These are phyloP conservation scores for Amanita molliuscula DNA, from an alignment of 768 basidiomycete genomes.

Conservation along the genomic window DNA sequence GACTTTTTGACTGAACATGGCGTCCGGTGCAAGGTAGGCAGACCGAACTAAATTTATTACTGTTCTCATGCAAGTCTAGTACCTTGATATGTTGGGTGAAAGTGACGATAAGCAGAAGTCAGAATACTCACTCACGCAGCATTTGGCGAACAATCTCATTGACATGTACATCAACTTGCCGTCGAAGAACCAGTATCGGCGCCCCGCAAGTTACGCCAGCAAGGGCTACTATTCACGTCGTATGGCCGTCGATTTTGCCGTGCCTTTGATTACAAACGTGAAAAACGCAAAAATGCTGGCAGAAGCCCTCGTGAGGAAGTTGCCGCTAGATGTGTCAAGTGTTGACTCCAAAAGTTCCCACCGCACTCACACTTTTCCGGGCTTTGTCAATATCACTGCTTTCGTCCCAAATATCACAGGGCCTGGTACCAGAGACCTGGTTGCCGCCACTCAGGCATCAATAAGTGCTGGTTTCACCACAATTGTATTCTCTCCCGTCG, in stretches of 20 bases:
- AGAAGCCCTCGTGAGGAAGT: slow-evolving; percentile 82
- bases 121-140: slow-evolving; percentile 95
- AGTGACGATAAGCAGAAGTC: slow-evolving; percentile 79
- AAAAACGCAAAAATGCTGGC: slow-evolving; percentile 96
- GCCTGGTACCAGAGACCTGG: slow-evolving; percentile 46
- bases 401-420: slow-evolving; percentile 70
- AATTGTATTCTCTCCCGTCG: slow-evolving; percentile 67
- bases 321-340: slow-evolving; percentile 83
- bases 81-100: slow-evolving; percentile 76
- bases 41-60: neutral
- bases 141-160: slow-evolving; percentile 93
- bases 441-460: slow-evolving; percentile 66
- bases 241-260: slow-evolving; percentile 98
- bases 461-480: slow-evolving; percentile 88
- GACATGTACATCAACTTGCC: slow-evolving; percentile 99
- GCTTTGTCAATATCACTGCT: slow-evolving; percentile 79
- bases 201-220: slow-evolving; percentile 93
- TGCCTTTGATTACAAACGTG: slow-evolving; percentile 96
- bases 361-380: slow-evolving; percentile 83
- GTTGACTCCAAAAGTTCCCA: slow-evolving; percentile 95
- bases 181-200: slow-evolving; percentile 94
- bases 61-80: slow-evolving; percentile 32
- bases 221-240: slow-evolving; percentile 95
- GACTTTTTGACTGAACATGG: slow-evolving; percentile 97
- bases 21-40: slow-evolving; percentile 82